phyloP scores from a whole-genome alignment of 768 basidiomycete species.

The Naganishia kalamii region DNA sequence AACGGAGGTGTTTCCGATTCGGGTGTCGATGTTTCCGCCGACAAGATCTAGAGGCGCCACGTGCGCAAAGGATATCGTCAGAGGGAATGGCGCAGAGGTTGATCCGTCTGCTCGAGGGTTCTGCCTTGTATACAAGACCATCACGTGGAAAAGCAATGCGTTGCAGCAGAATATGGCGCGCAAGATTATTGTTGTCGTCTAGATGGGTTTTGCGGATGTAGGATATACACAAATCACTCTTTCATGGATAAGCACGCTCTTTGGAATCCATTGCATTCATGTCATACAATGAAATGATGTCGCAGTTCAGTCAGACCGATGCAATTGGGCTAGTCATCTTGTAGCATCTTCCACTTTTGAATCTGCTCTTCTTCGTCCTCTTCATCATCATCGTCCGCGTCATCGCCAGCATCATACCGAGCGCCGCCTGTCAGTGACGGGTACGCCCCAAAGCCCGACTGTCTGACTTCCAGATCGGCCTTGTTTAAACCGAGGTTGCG shows the following conservation, averaged over 20 bases:
- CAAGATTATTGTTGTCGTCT: not conserved
- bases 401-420: slow-evolving; percentile 2
- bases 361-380: slow-evolving; percentile 21
- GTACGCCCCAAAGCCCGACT: not conserved
- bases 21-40: slow-evolving; percentile 54
- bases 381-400: slow-evolving; percentile 13
- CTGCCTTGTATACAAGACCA: not conserved
- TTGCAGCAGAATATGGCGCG: not conserved
- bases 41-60: slow-evolving; percentile 26
- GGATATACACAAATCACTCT: not conserved
- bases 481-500: slow-evolving; percentile 8
- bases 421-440: not conserved
- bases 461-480: not conserved
- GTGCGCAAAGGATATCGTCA: not conserved
- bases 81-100: not conserved
- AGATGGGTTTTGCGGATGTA: not conserved
- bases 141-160: not conserved
- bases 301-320: no score
- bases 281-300: no score
- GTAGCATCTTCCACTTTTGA: slow-evolving; percentile 7
- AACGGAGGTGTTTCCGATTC: slow-evolving; percentile 57
- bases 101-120: not conserved
- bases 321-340: not conserved
- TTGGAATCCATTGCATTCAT: no score
- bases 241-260: not conserved